These are phyloP conservation scores for Melampsora larici-populina DNA, from an alignment of 1,284 basidiomycete species.

Conservation along the genomic window DNA sequence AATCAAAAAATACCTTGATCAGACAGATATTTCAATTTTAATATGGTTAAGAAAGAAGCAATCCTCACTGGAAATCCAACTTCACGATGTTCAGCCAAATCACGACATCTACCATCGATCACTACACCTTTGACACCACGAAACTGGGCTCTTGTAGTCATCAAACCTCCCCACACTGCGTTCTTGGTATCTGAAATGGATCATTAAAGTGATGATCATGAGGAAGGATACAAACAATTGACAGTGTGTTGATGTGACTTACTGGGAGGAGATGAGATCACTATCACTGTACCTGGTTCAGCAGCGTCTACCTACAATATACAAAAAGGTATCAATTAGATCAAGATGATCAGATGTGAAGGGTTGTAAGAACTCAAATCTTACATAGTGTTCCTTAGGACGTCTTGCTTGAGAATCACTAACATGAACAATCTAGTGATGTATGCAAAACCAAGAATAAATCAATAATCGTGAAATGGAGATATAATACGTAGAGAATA, in stretches of 20 bases:
- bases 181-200: conserved; percentile 68
- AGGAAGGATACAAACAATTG: no score
- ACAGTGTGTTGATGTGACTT: not conserved
- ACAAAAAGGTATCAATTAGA: conserved; percentile 69
- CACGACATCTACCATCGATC: conserved; percentile 74
- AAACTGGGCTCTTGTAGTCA: conserved; percentile 75
- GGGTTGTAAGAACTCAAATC: not conserved
- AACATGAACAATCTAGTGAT: conserved; percentile 64
- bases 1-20: conserved; percentile 26
- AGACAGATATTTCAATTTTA: not conserved
- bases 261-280: conserved; percentile 41
- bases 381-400: conserved; percentile 68
- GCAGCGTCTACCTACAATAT: conserved; percentile 70
- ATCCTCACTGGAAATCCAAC: conserved; percentile 62
- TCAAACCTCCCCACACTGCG: conserved; percentile 86
- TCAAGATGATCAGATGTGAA: conserved; percentile 66
- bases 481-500: not conserved
- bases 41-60: conserved; percentile 25
- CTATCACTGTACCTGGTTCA: conserved; percentile 57
- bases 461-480: not conserved
- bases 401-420: conserved; percentile 66
- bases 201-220: no score
- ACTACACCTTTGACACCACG: conserved; percentile 70
- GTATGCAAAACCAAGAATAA: not conserved
- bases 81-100: conserved; percentile 70